Conservation (phyloP, 805 yeast genomes). For the Ogataea angusta region DNA sequence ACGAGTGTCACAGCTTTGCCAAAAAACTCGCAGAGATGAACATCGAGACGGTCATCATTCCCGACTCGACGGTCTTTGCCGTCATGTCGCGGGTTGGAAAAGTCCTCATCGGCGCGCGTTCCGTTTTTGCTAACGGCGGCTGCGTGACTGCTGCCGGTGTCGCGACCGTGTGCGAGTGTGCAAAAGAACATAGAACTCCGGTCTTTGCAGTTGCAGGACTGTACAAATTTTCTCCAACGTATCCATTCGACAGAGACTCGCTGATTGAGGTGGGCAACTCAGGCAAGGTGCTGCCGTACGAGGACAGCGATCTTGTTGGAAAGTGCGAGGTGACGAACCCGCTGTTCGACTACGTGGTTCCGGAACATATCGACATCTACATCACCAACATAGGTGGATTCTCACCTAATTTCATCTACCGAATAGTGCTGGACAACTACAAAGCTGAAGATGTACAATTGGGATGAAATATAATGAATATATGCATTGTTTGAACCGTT, state of each 20-base stretch:
- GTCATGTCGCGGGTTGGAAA: constrained; percentile 97
- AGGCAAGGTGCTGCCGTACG: constrained; percentile 79
- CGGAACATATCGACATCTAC: constrained; percentile 90
- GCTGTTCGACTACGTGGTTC: constrained; percentile 83
- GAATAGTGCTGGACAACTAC: constrained; percentile 93
- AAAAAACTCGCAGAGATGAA: constrained; percentile 76
- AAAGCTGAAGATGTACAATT: constrained; percentile 75
- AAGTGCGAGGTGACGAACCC: constrained; percentile 84
- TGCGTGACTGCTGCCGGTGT: constrained; percentile 88
- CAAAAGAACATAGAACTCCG: constrained; percentile 93
- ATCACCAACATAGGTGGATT: constrained; percentile 95
- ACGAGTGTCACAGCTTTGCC: constrained; percentile 74
- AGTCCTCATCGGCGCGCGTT: constrained; percentile 86
- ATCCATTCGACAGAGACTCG: constrained; percentile 83
- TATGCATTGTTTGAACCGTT: neutral
- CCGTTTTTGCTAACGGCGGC: constrained; percentile 96
- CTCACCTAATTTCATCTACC: constrained; percentile 92
- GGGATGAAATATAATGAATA: constrained; percentile 31
- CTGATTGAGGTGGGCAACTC: constrained; percentile 90
- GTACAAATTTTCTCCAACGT: constrained; percentile 87
- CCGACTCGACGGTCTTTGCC: constrained; percentile 90
- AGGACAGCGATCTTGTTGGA: constrained; percentile 65
- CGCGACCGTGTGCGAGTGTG: constrained; percentile 91
- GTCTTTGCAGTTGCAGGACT: constrained; percentile 94
- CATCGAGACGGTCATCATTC: constrained; percentile 85